Percentiles rank a stretch among this genome's conserved stretches.
phyloP scores from a whole-genome alignment of 768 basidiomycete genomes.

The Boletus edulis region DNA sequence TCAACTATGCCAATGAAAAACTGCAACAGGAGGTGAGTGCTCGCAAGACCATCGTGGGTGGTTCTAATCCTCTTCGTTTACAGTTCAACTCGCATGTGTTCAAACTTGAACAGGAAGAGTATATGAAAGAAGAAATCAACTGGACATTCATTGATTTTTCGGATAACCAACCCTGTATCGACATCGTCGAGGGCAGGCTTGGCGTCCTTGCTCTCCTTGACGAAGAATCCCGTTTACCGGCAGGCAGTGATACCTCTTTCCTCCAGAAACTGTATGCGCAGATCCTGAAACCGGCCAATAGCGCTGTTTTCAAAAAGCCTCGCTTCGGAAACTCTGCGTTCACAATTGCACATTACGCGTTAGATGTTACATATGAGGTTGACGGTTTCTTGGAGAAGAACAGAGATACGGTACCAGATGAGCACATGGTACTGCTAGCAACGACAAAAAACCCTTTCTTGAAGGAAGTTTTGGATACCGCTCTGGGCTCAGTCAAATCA shows the following conservation, averaged over 20 bases:
- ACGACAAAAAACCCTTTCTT: conserved; percentile 89
- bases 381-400: conserved; percentile 99
- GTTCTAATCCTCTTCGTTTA: conserved; percentile 12
- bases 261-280: conserved; percentile 89
- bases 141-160: conserved; percentile 99
- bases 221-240: conserved; percentile 94
- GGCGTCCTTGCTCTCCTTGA: conserved; percentile 93
- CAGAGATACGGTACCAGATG: conserved; percentile 97
- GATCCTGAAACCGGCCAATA: conserved; percentile 81
- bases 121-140: conserved; percentile 96
- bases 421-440: conserved; percentile 88
- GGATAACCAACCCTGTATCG: conserved; percentile 98
- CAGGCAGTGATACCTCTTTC: conserved; percentile 91
- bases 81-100: conserved; percentile 99
- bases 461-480: conserved; percentile 91
- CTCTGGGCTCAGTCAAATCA: conserved; percentile 69
- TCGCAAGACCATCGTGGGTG: not conserved
- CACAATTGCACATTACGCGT: conserved; percentile 96
- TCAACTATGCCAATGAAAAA: conserved; percentile 99
- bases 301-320: conserved; percentile 94
- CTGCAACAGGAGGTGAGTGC: conserved; percentile 87
- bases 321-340: conserved; percentile 98
- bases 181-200: conserved; percentile 96
- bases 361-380: conserved; percentile 97
- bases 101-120: conserved; percentile 99